phyloP scores from a whole-genome alignment of 164 flowering plant species.

The Cinnamomum micranthum region DNA sequence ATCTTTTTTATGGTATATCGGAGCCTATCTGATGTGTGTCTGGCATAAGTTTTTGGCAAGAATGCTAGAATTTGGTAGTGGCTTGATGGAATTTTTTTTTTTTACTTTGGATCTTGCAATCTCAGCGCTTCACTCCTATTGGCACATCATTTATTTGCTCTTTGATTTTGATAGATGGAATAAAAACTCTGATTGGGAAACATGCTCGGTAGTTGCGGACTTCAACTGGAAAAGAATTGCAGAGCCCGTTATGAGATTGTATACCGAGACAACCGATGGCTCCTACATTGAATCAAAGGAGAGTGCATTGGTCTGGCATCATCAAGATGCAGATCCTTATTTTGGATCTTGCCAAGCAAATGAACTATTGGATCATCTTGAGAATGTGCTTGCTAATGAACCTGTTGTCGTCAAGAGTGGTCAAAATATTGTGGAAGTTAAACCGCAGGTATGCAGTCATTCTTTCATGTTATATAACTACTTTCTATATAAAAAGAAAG shows the following conservation, averaged over 20 bases:
- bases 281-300: slow-evolving; percentile 10
- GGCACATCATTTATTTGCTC: neutral
- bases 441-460: slow-evolving; percentile 6
- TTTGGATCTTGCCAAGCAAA: slow-evolving; percentile 13
- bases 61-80: too few species aligned
- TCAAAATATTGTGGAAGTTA: slow-evolving; percentile 9
- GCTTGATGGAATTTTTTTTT: too few species aligned
- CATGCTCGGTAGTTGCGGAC: neutral
- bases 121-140: too few species aligned
- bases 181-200: slow-evolving; percentile 3
- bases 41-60: too few species aligned
- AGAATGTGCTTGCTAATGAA: slow-evolving; percentile 9
- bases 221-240: slow-evolving; percentile 5
- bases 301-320: slow-evolving; percentile 8
- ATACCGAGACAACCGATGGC: slow-evolving; percentile 10
- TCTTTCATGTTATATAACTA: neutral
- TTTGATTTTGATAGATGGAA: neutral
- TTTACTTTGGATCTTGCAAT: too few species aligned
- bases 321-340: slow-evolving; percentile 5
- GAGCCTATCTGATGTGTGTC: too few species aligned
- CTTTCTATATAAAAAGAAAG: neutral
- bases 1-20: too few species aligned
- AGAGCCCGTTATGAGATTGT: slow-evolving; percentile 6
- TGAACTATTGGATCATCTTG: slow-evolving; percentile 11
- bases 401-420: slow-evolving; percentile 7